Evolutionary conservation across 148 eudicot genomes (phyloP).

Genomic region (Diospyros lotus): DNA sequence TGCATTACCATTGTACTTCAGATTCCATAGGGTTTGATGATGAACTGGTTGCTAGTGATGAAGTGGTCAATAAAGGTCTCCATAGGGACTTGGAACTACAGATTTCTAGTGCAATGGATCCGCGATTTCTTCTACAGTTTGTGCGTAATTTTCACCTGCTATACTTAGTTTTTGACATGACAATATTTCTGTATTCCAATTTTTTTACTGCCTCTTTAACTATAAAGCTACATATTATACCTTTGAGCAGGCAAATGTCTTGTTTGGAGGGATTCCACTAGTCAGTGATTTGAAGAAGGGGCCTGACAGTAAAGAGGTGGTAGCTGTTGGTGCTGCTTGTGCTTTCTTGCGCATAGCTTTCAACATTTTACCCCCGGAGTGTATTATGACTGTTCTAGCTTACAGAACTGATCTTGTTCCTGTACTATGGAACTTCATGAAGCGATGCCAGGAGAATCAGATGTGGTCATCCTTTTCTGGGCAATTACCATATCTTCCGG

Average conservation of each 20-base stretch:
- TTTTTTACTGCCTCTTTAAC: neutral
- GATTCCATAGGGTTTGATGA: slow-evolving; percentile 59
- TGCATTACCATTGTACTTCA: slow-evolving; percentile 16
- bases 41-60: slow-evolving; percentile 60
- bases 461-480: slow-evolving; percentile 74
- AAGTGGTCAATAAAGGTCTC: slow-evolving; percentile 30
- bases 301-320: slow-evolving; percentile 53
- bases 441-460: slow-evolving; percentile 74
- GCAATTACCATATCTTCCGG: slow-evolving; percentile 57
- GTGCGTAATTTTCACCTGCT: slow-evolving; percentile 32
- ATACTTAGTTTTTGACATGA: neutral
- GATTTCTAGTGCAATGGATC: slow-evolving; percentile 69
- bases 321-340: slow-evolving; percentile 79
- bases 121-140: slow-evolving; percentile 81
- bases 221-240: slow-evolving; percentile 1
- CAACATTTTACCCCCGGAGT: slow-evolving; percentile 75
- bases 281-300: slow-evolving; percentile 29
- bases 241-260: slow-evolving; percentile 67
- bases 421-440: slow-evolving; percentile 88
- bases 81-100: slow-evolving; percentile 63
- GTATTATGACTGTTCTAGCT: slow-evolving; percentile 80
- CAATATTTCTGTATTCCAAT: too few species aligned
- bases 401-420: slow-evolving; percentile 88
- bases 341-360: slow-evolving; percentile 84
- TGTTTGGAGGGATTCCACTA: slow-evolving; percentile 63